Base-by-base conservation (phyloP, 371 early-diverging fungal species). In the Mortierella sp. region DNA sequence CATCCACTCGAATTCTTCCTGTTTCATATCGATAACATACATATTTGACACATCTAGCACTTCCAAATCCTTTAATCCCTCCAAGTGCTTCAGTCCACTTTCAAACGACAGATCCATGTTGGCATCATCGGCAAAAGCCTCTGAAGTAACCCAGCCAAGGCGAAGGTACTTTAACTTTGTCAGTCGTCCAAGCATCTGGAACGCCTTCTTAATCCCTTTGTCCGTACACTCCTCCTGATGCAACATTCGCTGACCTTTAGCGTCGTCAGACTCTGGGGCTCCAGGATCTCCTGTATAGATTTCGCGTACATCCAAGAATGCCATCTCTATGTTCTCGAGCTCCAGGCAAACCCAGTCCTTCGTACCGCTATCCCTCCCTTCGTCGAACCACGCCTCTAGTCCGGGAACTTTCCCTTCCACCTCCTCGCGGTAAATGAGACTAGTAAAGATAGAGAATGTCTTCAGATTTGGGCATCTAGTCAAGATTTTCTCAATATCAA, bases 1-100 rank as follows among this genome's bases (percentile, higher is more conserved):
- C 35, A 65, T 55, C 65, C 56, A 65, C 12, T 54, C 55, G 19
- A 55, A 28, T n/a, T 65, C 65, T 13, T 53, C 54, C 22, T 34
- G 13, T 15, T 29, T 26, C 10, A 65, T 29, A 6, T 28, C n/a
- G 29, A n/a, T 5, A 37, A 17, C 40, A 4, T 32, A 2, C 42
- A 65, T 40, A 4, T 17, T 10, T 0, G 40, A 40, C 15, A 65
- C 19, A 26, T 65, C 65, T 23, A 65, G 34, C 23, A 23, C 19
- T 17, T 40, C 28, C 12, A 65, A 28, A 15, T 28, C 28, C 9
- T 35, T 65, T 5, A 65, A 43, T 10, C 65, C 56, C 7, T 37
- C 28, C 23, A 65, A 22, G n/a, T 65, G 56, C 3, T 28, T 29
- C 22, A 65, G 56, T 3, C 65, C 65, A 15, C 65, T 55, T 23